phyloP scores from a whole-genome alignment of 257 asterid species.

The Solanum chaucha region DNA sequence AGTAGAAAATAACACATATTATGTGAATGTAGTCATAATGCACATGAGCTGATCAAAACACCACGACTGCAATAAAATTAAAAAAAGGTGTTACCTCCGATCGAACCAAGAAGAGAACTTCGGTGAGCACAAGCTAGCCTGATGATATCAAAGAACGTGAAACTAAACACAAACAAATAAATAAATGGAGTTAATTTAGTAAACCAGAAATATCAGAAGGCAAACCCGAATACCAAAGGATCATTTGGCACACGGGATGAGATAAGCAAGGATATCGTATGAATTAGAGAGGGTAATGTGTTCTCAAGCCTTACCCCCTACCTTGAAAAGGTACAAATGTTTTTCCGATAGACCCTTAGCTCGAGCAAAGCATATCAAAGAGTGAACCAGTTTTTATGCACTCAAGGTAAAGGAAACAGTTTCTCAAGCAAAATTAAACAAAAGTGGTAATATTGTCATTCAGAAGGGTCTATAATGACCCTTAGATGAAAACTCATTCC shows the following conservation, averaged over 20 bases:
- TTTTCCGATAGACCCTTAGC: neutral
- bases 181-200: neutral
- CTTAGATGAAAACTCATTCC: neutral
- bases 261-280: too few species aligned
- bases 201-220: neutral
- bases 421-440: neutral
- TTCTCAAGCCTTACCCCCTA: neutral
- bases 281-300: neutral
- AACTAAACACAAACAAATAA: neutral
- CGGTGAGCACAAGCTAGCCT: neutral
- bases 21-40: neutral
- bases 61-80: neutral
- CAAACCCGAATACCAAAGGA: neutral
- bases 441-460: neutral
- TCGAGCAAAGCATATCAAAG: neutral
- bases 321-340: neutral
- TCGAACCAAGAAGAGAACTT: neutral
- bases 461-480: neutral
- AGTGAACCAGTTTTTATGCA: neutral
- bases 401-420: neutral
- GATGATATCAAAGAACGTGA: neutral
- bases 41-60: neutral
- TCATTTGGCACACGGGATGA: neutral
- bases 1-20: neutral
- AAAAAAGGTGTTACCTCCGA: neutral